Evolutionary conservation across 78 protist species (phyloP), one percentile per base, ranked within the genome.

Genomic region (Cavenderia fasciculata): DNA sequence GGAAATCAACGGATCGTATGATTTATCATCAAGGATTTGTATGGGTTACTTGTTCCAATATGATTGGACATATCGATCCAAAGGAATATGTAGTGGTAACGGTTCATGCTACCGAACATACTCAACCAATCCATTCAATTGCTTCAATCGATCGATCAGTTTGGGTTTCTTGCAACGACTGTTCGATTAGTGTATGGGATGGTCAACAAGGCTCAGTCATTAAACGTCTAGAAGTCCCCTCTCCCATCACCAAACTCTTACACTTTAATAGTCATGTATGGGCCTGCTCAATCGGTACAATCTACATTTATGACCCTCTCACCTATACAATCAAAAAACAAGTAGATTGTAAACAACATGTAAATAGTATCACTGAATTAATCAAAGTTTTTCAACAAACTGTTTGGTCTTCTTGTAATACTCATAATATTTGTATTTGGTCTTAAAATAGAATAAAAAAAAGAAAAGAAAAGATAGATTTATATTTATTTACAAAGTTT

Each of bases 341-440:
- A 68, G 70, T 82, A 12, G 90, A 82, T 11, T 68, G 77, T 54
- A 69, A 65, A 56, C 59, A 82, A 51, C 90, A 82, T 57, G 54
- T 61, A n/a, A 82, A 82, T 31, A 82, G 90, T 43, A 57, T 82
- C 2, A 34, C 18, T 4, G 90, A 82, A 44, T 25, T 82, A 11
- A 57, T 82, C 44, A 65, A 31, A 43, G 90, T 82, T 27, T 82
- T 82, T 78, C 90, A 82, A 46, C 90, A 82, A 57, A 82, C 90
- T 41, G 78, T 82, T 36, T 82, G 90, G 90, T 82, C 90, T 25
- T 52, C 61, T 19, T 82, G 90, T 57, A 70, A 70, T n/a, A 62
- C 63, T 31, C 36, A 68, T 43, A 82, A 82, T 54, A 40, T 82
- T 43, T 82, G 90, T 68, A 82, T 82, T 52, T 82, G 77, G 78